Conservation (phyloP, 1,284 basidiomycete genomes). For the Coriolopsis trogii region DNA sequence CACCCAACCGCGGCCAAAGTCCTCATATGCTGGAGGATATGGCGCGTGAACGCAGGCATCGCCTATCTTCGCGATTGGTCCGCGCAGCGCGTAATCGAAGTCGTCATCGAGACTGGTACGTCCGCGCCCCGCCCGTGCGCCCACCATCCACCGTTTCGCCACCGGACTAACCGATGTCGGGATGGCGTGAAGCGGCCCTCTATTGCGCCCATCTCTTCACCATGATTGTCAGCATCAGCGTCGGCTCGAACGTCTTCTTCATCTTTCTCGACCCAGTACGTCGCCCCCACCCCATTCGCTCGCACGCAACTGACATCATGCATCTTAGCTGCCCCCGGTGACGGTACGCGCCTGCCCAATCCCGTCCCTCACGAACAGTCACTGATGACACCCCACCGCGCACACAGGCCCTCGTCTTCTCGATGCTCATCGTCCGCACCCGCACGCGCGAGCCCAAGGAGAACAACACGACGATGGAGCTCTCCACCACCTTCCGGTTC, state of each 20-base stretch:
- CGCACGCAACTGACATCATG: neutral
- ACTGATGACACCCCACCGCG: no score
- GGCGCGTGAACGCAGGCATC: neutral
- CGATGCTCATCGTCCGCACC: conserved; percentile 5
- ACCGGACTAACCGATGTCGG: neutral
- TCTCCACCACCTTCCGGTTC: conserved; percentile 9
- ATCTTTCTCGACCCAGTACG: conserved; percentile 7
- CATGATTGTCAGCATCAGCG: conserved; percentile 3
- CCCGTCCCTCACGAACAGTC: neutral
- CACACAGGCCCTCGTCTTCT: neutral
- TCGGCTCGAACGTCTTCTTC: conserved; percentile 7
- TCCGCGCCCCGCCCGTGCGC: neutral
- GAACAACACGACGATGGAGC: neutral
- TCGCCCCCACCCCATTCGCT: neutral
- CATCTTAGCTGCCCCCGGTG: conserved; percentile 2
- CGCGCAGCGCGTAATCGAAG: conserved; percentile 1
- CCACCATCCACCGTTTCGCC: neutral
- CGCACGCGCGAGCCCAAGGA: neutral
- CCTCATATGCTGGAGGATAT: conserved; percentile 4
- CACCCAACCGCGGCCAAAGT: neutral
- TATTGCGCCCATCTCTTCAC: conserved; percentile 8
- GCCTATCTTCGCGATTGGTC: neutral
- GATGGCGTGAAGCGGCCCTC: neutral
- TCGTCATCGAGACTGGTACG: conserved; percentile 8
- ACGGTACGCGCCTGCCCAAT: neutral